Evolutionary conservation across 768 basidiomycete species (phyloP).

Genomic region (Lepiota brunneoincarnata): DNA sequence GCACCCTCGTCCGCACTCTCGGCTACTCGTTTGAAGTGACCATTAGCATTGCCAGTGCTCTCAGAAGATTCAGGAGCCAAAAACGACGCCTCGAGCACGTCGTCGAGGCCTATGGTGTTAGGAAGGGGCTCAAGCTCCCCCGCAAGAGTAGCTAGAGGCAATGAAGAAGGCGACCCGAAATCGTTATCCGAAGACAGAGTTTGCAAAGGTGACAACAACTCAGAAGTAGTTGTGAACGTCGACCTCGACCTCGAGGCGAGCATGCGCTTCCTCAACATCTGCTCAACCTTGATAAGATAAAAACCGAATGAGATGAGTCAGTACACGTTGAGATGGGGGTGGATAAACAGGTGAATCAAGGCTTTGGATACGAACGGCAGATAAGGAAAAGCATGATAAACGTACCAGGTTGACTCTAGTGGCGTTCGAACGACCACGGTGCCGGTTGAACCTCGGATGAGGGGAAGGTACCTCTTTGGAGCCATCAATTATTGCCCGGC

Average conservation of each 20-base stretch:
- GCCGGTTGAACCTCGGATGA: constrained; percentile 39
- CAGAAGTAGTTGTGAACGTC: constrained; percentile 17
- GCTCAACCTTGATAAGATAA: constrained; percentile 31
- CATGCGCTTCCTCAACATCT: constrained; percentile 32
- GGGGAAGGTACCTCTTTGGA: constrained; percentile 47
- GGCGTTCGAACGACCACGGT: constrained; percentile 14
- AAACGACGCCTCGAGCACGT: constrained; percentile 75
- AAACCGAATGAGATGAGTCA: constrained; percentile 14
- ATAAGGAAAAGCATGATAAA: constrained; percentile 21
- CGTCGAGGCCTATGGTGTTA: constrained; percentile 64
- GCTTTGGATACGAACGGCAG: constrained; percentile 8
- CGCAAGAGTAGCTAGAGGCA: constrained; percentile 17
- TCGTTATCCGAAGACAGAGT: constrained; percentile 8
- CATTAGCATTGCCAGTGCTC: not conserved
- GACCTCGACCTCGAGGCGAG: constrained; percentile 21
- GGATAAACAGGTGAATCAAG: constrained; percentile 6
- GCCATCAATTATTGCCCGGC: constrained; percentile 47
- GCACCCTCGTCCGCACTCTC: constrained; percentile 23
- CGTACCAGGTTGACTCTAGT: constrained; percentile 23
- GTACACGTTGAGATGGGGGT: constrained; percentile 12
- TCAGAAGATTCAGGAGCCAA: constrained; percentile 52
- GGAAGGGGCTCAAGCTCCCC: constrained; percentile 33
- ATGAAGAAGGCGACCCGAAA: constrained; percentile 10
- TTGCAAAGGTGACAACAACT: constrained; percentile 8
- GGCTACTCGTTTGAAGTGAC: not conserved